Evolutionary conservation across 2,329 filamentous ascomycete species (phyloP).

Genomic region (Venturiaceae sp.): DNA sequence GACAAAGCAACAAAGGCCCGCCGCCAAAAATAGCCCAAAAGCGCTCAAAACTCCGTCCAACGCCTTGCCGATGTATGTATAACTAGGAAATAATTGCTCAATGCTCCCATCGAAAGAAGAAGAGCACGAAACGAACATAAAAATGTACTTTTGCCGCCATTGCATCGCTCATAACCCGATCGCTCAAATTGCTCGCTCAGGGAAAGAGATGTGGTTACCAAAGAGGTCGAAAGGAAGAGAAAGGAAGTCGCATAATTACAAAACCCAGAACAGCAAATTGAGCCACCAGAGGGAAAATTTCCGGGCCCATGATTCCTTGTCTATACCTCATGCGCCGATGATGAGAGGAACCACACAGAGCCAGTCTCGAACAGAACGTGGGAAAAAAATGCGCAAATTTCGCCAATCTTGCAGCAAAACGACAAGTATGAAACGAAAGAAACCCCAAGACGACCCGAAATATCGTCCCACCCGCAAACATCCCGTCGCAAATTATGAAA

Average conservation of each 20-base stretch:
- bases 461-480: not conserved
- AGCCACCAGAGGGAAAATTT: not conserved
- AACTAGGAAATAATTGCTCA: not conserved
- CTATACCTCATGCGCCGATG: not conserved
- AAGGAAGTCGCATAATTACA: not conserved
- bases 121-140: not conserved
- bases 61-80: conserved; percentile 6
- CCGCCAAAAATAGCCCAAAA: not conserved
- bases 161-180: not conserved
- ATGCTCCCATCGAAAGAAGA: not conserved
- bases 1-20: not conserved
- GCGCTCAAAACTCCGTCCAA: not conserved
- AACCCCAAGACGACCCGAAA: too few relatives aligned
- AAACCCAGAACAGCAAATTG: not conserved
- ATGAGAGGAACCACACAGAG: not conserved
- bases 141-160: not conserved
- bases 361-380: not conserved
- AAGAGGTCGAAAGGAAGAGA: not conserved
- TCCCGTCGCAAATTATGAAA: not conserved
- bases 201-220: not conserved
- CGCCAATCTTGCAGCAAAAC: not conserved
- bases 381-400: not conserved
- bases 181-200: not conserved
- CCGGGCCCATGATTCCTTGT: not conserved
- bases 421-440: not conserved